These are phyloP conservation scores for Capsella bursapastoris DNA, from an alignment of 345 rosid species.

Conservation along the genomic window DNA sequence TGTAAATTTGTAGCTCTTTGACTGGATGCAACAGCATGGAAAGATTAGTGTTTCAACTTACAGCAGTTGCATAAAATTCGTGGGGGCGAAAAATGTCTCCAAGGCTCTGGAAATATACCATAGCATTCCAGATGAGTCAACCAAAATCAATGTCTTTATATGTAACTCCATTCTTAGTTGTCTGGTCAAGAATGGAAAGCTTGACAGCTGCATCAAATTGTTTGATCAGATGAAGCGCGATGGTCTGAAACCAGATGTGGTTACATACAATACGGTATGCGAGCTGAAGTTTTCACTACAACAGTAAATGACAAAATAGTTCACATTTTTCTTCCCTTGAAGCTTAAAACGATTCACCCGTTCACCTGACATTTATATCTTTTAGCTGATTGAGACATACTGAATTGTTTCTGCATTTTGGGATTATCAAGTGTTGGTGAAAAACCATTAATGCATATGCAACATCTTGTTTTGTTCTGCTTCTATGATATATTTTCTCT, in stretches of 20 bases:
- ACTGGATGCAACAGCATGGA: constrained; percentile 83
- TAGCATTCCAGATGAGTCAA: constrained; percentile 62
- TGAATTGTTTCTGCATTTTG: constrained; percentile 1
- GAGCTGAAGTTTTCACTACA: constrained; percentile 2
- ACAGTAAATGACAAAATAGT: background rate
- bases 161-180: constrained; percentile 87
- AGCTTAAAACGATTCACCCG: background rate
- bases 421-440: background rate
- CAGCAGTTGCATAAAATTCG: constrained; percentile 74
- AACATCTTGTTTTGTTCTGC: constrained; percentile 11
- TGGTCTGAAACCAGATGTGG: constrained; percentile 84
- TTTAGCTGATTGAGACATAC: background rate
- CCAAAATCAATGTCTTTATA: constrained; percentile 68
- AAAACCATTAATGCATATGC: constrained; percentile 12
- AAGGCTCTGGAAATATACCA: constrained; percentile 79
- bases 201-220: constrained; percentile 61
- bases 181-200: constrained; percentile 74
- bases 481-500: constrained; percentile 32
- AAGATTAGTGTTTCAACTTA: constrained; percentile 72
- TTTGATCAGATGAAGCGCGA: constrained; percentile 88
- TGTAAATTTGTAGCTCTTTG: constrained; percentile 64
- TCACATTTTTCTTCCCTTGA: constrained; percentile 1
- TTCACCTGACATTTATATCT: constrained; percentile 9
- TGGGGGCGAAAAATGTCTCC: constrained; percentile 63
- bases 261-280: constrained; percentile 83